Evolutionary conservation across 306 rosid species (phyloP), one percentile per base, ranked within the genome.

Genomic region (Dryas octopetala): DNA sequence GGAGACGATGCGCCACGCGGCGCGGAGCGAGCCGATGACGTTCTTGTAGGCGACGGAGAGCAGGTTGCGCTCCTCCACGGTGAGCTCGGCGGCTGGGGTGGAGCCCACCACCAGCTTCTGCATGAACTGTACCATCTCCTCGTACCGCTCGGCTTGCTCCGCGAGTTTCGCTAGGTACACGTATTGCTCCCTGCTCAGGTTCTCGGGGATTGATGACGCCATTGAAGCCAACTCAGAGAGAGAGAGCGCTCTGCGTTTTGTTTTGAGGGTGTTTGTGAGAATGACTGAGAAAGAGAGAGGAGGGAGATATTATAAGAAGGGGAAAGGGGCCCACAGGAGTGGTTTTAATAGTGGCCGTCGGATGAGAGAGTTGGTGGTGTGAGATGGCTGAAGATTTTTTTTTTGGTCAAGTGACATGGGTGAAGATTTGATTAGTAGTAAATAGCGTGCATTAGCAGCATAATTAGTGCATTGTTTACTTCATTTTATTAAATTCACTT

Each of bases 121-220:
- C 96, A 91, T 88, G 85, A 91, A 91, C 50, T 87, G 87, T 3
- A 87, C 96, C 93, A 91, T 91, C 82, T 91, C 96, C 47, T 91
- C 96, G 51, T 91, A 91, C 5, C 96, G 73, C 73, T 90, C 93
- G 4, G 96, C 96, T 66, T 90, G 96, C 79, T 90, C 93, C 5
- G 96, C 85, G 0, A 91, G 86, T 80, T 88, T 91, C 1, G 93
- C 91, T 0, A 88, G 83, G 83, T 88, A 91, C 17, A 91, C 90
- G 73, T 86, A 85, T 62, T 91, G 90, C 3, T 88, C 91, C 46
- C 93, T 84, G 78, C 12, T 80, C 62, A 88, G 90, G 85, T 87
- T 88, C 43, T 88, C 93, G 13, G 91, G 87, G 55, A 89, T 51
- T 11, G 64, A 47, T 9, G 82, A 63, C 59, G 81, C 89, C 93